Evolutionary conservation across 495 filamentous ascomycete species (phyloP), one percentile per base, ranked within the genome.

Genomic region (Aspergillus panamensis): DNA sequence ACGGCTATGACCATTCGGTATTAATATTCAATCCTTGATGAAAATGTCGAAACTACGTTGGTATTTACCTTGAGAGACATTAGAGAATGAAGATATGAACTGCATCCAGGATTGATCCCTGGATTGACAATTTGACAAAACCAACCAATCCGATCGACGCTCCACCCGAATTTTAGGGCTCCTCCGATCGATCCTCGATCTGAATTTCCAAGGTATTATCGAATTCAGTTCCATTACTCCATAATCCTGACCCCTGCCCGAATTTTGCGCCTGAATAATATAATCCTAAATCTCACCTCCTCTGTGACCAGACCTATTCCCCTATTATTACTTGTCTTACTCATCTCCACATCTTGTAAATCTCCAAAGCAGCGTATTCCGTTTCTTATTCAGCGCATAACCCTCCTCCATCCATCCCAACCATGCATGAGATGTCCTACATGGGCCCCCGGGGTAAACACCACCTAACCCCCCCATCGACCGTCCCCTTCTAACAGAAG

Each of bases 341-440:
- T 25, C 25, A 25, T 25, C 25, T 25, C 25, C 25, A 25, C 5
- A 25, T 25, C 25, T 5, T 5, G 25, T 25, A 25, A 25, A n/a
- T n/a, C 25, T 25, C 25, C 25, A 25, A 25, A 5, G 2, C 25
- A 25, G 5, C 25, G 25, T 25, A 25, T 25, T 25, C 25, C 25
- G 2, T 25, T 25, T 45, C 16, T 45, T 45, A 45, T 45, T 16
- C 19, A 10, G 3, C 17, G 9, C 42, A 45, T 10, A 45, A 6
- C n/a, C 9, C n/a, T 37, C 47, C 13, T 37, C 19, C 42, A 29
- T 48, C 47, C n/a, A 48, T 51, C 33, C 33, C 31, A 62, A 47
- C 82, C 76, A 80, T 85, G n/a, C 81, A 87, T 63, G 79, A 84
- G 62, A 76, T 87, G 81, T 78, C 80, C 50, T 78, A 81, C 57